phyloP scores from a whole-genome alignment of 2,329 filamentous ascomycete genomes.

The Cladorrhinum sp. region DNA sequence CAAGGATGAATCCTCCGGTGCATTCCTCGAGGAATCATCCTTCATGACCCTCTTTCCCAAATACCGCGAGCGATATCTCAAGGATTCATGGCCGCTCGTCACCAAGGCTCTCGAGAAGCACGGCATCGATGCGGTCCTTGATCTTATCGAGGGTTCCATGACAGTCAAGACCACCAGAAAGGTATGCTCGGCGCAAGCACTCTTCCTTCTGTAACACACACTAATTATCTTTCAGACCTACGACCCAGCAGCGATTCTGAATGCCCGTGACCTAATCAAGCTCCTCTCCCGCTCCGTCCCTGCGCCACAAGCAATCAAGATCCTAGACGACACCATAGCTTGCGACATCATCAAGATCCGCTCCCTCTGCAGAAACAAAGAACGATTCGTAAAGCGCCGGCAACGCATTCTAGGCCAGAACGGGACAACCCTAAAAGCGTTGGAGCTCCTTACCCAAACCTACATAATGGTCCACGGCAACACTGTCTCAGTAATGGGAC shows the following conservation, averaged over 20 bases:
- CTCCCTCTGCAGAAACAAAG: constrained; percentile 86
- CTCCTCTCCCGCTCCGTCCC: constrained; percentile 88
- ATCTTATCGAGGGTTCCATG: constrained; percentile 95
- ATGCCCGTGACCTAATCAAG: constrained; percentile 92
- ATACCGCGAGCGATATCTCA: constrained; percentile 91
- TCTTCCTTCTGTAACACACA: background rate
- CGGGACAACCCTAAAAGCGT: constrained; percentile 83
- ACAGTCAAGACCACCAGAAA: constrained; percentile 91
- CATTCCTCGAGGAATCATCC: constrained; percentile 88
- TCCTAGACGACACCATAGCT: constrained; percentile 85
- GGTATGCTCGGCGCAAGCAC: constrained; percentile 46
- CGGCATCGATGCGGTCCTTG: constrained; percentile 86
- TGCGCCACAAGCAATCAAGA: constrained; percentile 88
- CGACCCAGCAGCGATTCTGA: constrained; percentile 89
- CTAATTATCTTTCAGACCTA: constrained; percentile 53
- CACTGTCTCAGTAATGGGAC: constrained; percentile 88
- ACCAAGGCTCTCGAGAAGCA: constrained; percentile 82
- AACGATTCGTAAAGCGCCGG: constrained; percentile 89
- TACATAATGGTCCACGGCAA: constrained; percentile 97
- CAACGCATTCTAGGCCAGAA: constrained; percentile 90
- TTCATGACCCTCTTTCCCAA: constrained; percentile 89
- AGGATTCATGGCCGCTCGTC: constrained; percentile 88
- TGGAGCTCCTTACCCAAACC: constrained; percentile 85
- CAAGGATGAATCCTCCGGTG: constrained; percentile 67
- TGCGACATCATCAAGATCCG: constrained; percentile 97